These are phyloP conservation scores for Haematococcus sp. DNA, from an alignment of 139 green algal genomes.

Conservation along the genomic window DNA sequence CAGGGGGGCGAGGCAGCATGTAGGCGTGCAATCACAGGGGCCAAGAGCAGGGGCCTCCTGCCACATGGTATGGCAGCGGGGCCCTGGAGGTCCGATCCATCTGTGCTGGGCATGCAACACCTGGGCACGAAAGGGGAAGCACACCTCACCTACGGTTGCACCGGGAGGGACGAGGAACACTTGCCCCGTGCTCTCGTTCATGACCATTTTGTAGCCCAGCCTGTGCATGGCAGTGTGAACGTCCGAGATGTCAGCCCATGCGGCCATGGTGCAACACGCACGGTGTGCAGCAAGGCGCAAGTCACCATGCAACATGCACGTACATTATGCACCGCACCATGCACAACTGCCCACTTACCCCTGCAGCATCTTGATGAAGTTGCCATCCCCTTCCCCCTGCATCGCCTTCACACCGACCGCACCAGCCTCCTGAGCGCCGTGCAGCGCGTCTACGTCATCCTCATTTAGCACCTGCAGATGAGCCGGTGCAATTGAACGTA, in stretches of 20 bases:
- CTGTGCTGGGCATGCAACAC: neutral
- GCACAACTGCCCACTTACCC: neutral
- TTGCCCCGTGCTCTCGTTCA: slow-evolving; percentile 12
- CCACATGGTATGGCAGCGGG: too few relatives aligned
- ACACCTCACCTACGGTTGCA: slow-evolving; percentile 8
- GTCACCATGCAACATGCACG: too few relatives aligned
- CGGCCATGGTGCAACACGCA: too few relatives aligned
- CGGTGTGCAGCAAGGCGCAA: slow-evolving; percentile 7
- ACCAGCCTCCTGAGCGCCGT: neutral
- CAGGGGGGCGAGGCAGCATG: neutral
- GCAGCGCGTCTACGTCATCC: slow-evolving; percentile 12
- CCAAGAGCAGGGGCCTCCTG: neutral
- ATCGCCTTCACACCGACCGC: slow-evolving; percentile 5
- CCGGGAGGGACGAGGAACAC: slow-evolving; percentile 29
- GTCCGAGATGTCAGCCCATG: too few relatives aligned
- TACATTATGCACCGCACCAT: neutral
- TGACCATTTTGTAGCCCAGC: neutral
- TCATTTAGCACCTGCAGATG: slow-evolving; percentile 24
- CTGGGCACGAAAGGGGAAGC: neutral
- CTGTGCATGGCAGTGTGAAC: neutral
- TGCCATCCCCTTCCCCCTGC: slow-evolving; percentile 4
- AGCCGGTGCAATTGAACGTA: neutral
- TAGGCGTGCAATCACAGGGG: neutral
- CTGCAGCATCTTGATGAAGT: slow-evolving; percentile 33
- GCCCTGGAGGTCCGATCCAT: too few relatives aligned